Conservation (phyloP, 768 basidiomycete species). For the Suillus subalutaceus region DNA sequence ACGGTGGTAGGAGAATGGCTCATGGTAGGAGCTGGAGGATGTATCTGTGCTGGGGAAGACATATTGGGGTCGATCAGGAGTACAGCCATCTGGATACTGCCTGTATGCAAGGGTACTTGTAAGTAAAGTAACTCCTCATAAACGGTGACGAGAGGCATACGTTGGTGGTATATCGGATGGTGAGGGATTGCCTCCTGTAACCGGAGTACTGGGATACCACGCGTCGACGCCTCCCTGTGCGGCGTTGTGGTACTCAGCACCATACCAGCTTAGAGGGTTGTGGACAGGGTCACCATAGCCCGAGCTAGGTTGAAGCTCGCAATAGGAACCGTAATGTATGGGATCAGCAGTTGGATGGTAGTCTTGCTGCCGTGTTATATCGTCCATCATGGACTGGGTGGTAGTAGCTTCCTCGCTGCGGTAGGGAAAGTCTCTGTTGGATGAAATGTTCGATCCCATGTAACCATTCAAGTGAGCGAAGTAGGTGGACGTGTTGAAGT, state of each 20-base stretch:
- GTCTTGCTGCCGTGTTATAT: background rate
- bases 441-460: no score
- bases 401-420: background rate
- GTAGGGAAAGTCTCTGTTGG: no score
- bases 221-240: no score
- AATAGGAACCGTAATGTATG: no score
- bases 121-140: background rate
- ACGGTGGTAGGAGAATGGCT: background rate
- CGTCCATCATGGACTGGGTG: no score
- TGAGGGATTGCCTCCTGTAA: background rate
- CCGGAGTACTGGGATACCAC: rapidly evolving
- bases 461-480: no score
- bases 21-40: background rate
- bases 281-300: no score
- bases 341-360: background rate
- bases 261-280: no score
- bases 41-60: background rate
- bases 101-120: background rate
- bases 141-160: background rate
- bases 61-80: background rate
- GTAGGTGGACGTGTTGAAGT: background rate
- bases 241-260: no score
- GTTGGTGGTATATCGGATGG: background rate
- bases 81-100: background rate
- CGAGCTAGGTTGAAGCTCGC: background rate